These are phyloP conservation scores for Fraxinus xanthoxyloides DNA, from an alignment of 305 asterid species.

Conservation along the genomic window DNA sequence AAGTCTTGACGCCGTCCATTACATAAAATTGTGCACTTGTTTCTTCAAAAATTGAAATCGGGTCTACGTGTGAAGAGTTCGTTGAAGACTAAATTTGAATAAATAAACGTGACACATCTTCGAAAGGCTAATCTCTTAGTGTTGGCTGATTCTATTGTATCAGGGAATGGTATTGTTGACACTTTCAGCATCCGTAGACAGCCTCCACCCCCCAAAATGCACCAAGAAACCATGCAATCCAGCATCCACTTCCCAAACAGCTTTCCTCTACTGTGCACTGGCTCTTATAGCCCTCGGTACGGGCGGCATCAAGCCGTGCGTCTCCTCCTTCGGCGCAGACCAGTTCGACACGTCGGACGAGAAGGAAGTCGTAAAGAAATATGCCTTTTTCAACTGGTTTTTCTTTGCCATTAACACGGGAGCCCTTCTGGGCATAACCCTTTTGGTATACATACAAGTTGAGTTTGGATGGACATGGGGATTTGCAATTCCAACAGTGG, in stretches of 20 bases:
- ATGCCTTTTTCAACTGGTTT: constrained; percentile 81
- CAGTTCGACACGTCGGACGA: constrained; percentile 60
- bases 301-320: constrained; percentile 85
- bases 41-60: background rate
- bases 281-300: constrained; percentile 75
- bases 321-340: constrained; percentile 76
- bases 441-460: constrained; percentile 55
- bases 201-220: constrained; percentile 58
- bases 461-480: constrained; percentile 73
- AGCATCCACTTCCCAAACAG: constrained; percentile 46
- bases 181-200: constrained; percentile 61
- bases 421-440: constrained; percentile 66
- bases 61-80: background rate
- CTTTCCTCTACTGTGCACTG: constrained; percentile 52
- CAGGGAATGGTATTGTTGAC: constrained; percentile 78
- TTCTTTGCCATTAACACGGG: constrained; percentile 85
- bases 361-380: constrained; percentile 55
- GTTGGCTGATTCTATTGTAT: background rate
- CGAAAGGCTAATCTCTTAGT: background rate
- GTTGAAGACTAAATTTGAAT: background rate
- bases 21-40: background rate
- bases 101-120: background rate
- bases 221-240: constrained; percentile 47
- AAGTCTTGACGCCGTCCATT: background rate
- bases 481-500: constrained; percentile 51